Evolutionary conservation across 1,284 basidiomycete genomes (phyloP).

Genomic region (Rhodofomes roseus): DNA sequence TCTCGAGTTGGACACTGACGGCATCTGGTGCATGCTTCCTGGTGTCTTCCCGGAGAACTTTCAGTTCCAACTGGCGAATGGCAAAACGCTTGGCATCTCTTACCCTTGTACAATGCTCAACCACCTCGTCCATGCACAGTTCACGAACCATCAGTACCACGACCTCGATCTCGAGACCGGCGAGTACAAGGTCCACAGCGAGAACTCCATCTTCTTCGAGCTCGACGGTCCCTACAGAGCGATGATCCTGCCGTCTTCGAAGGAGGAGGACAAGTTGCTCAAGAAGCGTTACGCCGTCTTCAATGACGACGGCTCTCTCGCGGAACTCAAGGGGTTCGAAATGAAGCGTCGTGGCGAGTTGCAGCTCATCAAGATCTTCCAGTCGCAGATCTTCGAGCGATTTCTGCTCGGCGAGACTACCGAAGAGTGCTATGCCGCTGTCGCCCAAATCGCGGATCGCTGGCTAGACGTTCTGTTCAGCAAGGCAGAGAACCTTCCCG

Average conservation of each 20-base stretch:
- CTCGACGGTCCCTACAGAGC: constrained; percentile 98
- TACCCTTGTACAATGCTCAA: constrained; percentile 99
- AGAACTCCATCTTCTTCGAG: constrained; percentile 99
- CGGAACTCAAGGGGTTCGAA: constrained; percentile 98
- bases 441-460: constrained; percentile 92
- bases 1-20: constrained; percentile 97
- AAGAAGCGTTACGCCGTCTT: constrained; percentile 99
- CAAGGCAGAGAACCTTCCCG: constrained; percentile 79
- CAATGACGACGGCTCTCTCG: constrained; percentile 95
- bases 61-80: constrained; percentile 86
- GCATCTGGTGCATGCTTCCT: constrained; percentile 99
- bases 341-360: constrained; percentile 98
- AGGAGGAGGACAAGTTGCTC: constrained; percentile 97
- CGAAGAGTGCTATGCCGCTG: constrained; percentile 93
- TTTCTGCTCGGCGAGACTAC: constrained; percentile 92
- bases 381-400: constrained; percentile 97
- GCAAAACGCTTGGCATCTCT: constrained; percentile 90
- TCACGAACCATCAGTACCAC: constrained; percentile 99
- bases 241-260: constrained; percentile 99
- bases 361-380: constrained; percentile 99
- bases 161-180: constrained; percentile 85
- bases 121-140: constrained; percentile 92
- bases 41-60: constrained; percentile 98
- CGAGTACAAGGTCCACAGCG: constrained; percentile 84
- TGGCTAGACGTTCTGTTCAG: constrained; percentile 97